These are phyloP conservation scores for Penicillium canescens DNA, from an alignment of 495 filamentous ascomycete genomes.

Conservation along the genomic window DNA sequence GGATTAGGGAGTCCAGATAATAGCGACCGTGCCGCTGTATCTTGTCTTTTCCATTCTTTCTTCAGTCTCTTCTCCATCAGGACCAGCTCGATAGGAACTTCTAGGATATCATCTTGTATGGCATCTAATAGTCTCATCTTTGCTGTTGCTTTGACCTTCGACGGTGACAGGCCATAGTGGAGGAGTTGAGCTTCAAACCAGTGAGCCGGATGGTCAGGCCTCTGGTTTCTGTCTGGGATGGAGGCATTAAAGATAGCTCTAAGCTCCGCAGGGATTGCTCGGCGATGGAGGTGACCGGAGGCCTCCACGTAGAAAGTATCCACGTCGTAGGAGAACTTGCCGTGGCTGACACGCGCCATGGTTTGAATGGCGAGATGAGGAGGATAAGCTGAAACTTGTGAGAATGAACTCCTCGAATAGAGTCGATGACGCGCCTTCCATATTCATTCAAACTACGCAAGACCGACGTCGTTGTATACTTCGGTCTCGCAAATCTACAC, in stretches of 20 bases:
- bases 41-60: conserved; percentile 39
- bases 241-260: conserved; percentile 38
- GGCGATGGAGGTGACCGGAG: conserved; percentile 34
- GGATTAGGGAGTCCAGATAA: too few species aligned
- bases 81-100: conserved; percentile 41
- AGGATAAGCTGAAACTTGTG: neutral
- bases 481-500: too few species aligned
- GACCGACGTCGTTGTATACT: too few species aligned
- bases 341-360: neutral
- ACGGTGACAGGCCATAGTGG: conserved; percentile 56
- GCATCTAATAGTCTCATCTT: conserved; percentile 57
- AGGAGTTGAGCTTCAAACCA: conserved; percentile 61
- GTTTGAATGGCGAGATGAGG: neutral
- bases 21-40: neutral
- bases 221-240: conserved; percentile 7
- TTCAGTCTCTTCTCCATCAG: conserved; percentile 52
- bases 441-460: too few species aligned
- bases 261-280: conserved; percentile 48
- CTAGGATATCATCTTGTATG: conserved; percentile 42
- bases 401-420: too few species aligned
- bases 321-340: neutral
- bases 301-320: neutral
- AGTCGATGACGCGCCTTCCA: too few species aligned
- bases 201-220: conserved; percentile 48
- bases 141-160: conserved; percentile 54